Base-by-base conservation (phyloP, 345 rosid species). In the Arabis alpina region DNA sequence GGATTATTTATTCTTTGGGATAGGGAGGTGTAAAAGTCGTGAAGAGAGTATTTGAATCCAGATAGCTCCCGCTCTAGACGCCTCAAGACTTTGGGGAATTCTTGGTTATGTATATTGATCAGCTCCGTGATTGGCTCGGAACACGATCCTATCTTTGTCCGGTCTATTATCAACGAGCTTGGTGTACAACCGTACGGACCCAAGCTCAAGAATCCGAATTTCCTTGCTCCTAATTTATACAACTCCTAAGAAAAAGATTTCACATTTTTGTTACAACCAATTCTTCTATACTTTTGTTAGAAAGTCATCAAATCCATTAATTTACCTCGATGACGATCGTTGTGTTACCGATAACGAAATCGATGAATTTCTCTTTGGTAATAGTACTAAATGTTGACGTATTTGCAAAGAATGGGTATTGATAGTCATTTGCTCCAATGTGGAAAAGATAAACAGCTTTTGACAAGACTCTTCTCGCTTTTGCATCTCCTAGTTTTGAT, bases 351-450 rank as follows among this genome's bases (percentile, higher is more conserved):
- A 84, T 75, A 36, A 84, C 88, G 62, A 74, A 77, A 48, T 63
- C 81, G 10, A 86, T 71, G 54, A 68, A 78, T 65, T 36, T 54
- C 24, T 77, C 76, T 36, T 70, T 27, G 11, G 88, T 66, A 70
- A 70, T 74, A 54, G 83, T 70, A 37, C 59, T 64, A 19, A 81
- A 71, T 3, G 66, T 14, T 41, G 87, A 59, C 58, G 86, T 86
- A 61, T 82, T 88, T 71, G 84, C 81, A 77, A 79, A 76, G 85
- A 88, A 83, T 68, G 85, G 92, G 76, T 81, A 81, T 14, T 69
- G 59, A 76, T 87, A 89, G 69, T 92, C 94, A 71, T 86, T 89
- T 74, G 76, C 81, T 62, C 96, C 96, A 28, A 86, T 81, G 80
- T 87, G 79, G 49, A 86, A 81, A 49, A 87, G 55, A 82, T 80